Conservation (phyloP, 2,329 filamentous ascomycete genomes). For the Sporothrix sp. region DNA sequence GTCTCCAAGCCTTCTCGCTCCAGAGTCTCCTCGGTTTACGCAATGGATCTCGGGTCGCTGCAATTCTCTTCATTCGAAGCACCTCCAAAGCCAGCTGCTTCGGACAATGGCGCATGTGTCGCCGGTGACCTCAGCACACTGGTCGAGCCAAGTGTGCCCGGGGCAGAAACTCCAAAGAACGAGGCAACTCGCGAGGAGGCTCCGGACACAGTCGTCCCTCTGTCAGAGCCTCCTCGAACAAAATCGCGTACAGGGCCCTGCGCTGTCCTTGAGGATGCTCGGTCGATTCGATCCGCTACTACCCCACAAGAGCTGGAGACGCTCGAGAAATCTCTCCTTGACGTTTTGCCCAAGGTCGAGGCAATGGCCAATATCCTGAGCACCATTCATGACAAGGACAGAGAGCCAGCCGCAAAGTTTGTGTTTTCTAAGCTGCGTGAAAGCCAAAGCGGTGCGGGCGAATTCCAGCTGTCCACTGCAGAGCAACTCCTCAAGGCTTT, state of each 20-base stretch:
- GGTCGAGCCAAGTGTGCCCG: no score
- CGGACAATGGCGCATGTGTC: background rate
- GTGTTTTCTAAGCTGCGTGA: background rate
- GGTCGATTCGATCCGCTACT: no score
- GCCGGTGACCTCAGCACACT: no score
- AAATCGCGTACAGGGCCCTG: no score
- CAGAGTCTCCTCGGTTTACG: slow-evolving; percentile 10
- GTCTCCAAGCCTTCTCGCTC: background rate
- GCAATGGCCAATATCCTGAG: background rate
- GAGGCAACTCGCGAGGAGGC: no score
- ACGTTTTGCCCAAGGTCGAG: slow-evolving; percentile 6
- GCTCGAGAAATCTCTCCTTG: background rate
- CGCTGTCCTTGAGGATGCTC: no score
- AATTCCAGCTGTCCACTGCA: background rate
- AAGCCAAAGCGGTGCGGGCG: no score
- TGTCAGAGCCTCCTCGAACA: no score
- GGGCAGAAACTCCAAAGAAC: no score
- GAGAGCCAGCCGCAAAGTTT: slow-evolving; percentile 1
- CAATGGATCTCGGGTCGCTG: slow-evolving; percentile 13
- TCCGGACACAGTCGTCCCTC: no score
- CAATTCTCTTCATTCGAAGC: background rate
- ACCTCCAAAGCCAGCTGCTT: background rate
- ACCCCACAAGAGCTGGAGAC: background rate
- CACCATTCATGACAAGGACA: background rate
- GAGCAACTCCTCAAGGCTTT: background rate